Percentiles rank a stretch among this genome's conserved stretches.
These are phyloP conservation scores for Penicillium sp. DNA, from an alignment of 2,329 filamentous ascomycete species.

Conservation along the genomic window DNA sequence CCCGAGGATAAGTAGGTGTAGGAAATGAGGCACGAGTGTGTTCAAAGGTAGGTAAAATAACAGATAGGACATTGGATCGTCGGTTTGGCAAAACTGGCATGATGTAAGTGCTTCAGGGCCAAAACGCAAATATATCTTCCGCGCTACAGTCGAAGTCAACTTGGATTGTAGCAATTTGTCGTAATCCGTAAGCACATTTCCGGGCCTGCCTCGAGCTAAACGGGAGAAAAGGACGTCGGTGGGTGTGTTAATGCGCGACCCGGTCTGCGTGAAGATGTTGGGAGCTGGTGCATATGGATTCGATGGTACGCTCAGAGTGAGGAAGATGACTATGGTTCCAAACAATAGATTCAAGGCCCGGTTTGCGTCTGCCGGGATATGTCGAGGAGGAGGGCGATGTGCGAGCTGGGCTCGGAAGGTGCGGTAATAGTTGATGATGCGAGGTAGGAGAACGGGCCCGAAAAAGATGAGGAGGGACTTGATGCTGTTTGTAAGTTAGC, in stretches of 20 bases:
- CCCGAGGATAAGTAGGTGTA: slow-evolving; percentile 70
- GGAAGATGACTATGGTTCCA: slow-evolving; percentile 49
- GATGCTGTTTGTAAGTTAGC: slow-evolving; percentile 26
- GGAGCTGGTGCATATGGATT: slow-evolving; percentile 47
- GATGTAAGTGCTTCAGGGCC: slow-evolving; percentile 69
- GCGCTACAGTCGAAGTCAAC: slow-evolving; percentile 67
- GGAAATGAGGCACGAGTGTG: slow-evolving; percentile 71
- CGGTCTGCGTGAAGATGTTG: slow-evolving; percentile 75
- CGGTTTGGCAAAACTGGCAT: slow-evolving; percentile 78
- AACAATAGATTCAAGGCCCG: slow-evolving; percentile 50
- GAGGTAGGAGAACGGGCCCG: slow-evolving; percentile 39
- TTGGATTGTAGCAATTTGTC: slow-evolving; percentile 66
- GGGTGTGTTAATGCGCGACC: slow-evolving; percentile 80
- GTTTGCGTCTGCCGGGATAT: slow-evolving; percentile 30
- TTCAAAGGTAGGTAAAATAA: slow-evolving; percentile 71
- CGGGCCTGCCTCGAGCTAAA: slow-evolving; percentile 47
- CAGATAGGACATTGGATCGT: slow-evolving; percentile 67
- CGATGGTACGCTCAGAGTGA: slow-evolving; percentile 66
- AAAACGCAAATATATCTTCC: slow-evolving; percentile 77
- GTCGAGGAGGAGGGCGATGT: slow-evolving; percentile 34
- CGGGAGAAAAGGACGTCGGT: slow-evolving; percentile 79
- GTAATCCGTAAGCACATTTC: slow-evolving; percentile 38
- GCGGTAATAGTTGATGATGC: slow-evolving; percentile 35
- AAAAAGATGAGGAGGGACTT: slow-evolving; percentile 43
- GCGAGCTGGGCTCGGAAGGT: slow-evolving; percentile 29